Evolutionary conservation across 805 yeast species (phyloP).

Genomic region (Wickerhamiella lipophila): DNA sequence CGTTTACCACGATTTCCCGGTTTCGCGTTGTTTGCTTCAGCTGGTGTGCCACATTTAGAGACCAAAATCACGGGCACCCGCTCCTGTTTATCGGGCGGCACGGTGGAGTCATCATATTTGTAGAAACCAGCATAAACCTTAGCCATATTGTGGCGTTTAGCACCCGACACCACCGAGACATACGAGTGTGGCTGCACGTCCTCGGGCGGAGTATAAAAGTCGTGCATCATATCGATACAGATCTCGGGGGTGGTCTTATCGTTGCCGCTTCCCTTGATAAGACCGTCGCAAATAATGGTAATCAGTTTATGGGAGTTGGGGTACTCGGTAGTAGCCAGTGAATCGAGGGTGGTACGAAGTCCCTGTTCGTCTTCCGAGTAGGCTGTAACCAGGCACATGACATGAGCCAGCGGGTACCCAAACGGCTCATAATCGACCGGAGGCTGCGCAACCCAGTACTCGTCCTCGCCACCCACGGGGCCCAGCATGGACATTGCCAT

Average conservation of each 20-base stretch:
- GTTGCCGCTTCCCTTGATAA: slow-evolving; percentile 90
- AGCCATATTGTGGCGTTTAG: slow-evolving; percentile 95
- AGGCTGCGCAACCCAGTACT: slow-evolving; percentile 82
- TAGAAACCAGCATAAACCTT: slow-evolving; percentile 92
- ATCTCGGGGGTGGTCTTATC: slow-evolving; percentile 81
- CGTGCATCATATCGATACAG: slow-evolving; percentile 74
- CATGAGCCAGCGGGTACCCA: slow-evolving; percentile 64
- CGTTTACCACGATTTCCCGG: slow-evolving; percentile 96
- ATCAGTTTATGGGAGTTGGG: slow-evolving; percentile 90
- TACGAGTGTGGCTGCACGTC: slow-evolving; percentile 74
- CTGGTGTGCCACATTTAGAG: slow-evolving; percentile 82
- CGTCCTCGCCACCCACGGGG: slow-evolving; percentile 27
- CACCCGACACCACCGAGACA: slow-evolving; percentile 89
- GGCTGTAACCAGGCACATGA: slow-evolving; percentile 73
- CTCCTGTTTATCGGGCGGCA: slow-evolving; percentile 68
- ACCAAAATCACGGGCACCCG: slow-evolving; percentile 66
- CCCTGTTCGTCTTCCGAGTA: slow-evolving; percentile 88
- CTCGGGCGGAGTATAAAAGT: slow-evolving; percentile 55
- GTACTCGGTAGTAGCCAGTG: slow-evolving; percentile 86
- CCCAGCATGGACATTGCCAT: slow-evolving; percentile 15
- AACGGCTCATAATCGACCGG: slow-evolving; percentile 81
- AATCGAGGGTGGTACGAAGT: slow-evolving; percentile 76
- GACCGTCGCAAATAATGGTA: slow-evolving; percentile 81
- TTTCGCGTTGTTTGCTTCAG: slow-evolving; percentile 48
- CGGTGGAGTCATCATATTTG: slow-evolving; percentile 62